Base-by-base conservation (phyloP, 2,329 filamentous ascomycete genomes). In the Cucurbitaria berberidis region DNA sequence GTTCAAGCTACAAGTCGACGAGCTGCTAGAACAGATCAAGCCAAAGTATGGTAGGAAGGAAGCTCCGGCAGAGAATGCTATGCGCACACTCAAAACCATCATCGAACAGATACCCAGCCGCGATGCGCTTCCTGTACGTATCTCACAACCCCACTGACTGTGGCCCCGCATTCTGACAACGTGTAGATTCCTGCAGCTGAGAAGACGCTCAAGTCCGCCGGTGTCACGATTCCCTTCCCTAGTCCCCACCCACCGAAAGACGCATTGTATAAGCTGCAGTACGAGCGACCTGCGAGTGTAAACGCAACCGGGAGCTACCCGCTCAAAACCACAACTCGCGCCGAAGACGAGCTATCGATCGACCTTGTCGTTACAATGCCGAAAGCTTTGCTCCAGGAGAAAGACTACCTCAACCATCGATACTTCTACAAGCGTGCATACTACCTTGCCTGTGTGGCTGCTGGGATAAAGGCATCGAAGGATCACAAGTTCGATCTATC, bases 341-440 rank as follows among this genome's bases (percentile, higher is more conserved):
- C 82, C 10, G 84, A 88, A 62, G 75, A 77, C 43, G 74, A 73
- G 22, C 77, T 87, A 22, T 80, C 83, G 15, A 81, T 97, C 54
- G 93, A 98, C 74, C 85, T 98, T 82, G 86, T 93, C 5, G 86
- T 96, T 15, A 89, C 89, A 42, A 96, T 99, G 86, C 93, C 95
- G 5, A 66, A 79, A 51, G 78, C 83, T 1, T 77, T 96, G 11
- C 93, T 98, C 67, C 91, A 96, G 69, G 90, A 96, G 39, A 98
- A 98, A 76, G 95, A 99, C 75, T 97, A 93, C 72, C 82, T 93
- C 44, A 92, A 96, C 73, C 84, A 95, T 79, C 86, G 95, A 56
- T 98, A 96, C 77, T 96, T 97, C 70, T 93, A 97, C 78, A 96
- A 96, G 68, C 83, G 93, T 59, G 90, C 95, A 11, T 98, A 93